Base-by-base conservation (phyloP, 2,329 filamentous ascomycete genomes). In the Triangularia setosa region DNA sequence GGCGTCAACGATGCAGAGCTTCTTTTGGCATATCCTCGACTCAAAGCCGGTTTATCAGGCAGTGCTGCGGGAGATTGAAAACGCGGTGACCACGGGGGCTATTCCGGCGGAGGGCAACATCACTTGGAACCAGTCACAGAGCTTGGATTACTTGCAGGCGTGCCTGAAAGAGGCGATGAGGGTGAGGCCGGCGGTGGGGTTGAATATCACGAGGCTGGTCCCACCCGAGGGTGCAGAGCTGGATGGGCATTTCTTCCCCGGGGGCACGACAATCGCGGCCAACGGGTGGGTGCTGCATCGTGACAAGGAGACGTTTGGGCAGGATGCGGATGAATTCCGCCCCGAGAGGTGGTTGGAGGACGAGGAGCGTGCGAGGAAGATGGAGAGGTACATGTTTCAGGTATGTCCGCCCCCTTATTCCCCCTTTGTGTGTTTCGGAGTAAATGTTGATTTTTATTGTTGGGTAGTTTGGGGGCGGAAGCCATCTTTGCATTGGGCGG, bases 381-480 rank as follows among this genome's bases (percentile, higher is more conserved):
- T 84, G 83, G 82, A 85, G 70, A 71, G 82, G 62, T 83, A 79
- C 68, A 84, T 85, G 82, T 83, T 82, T 69, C 83, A 84, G 78
- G 82, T 84, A 72, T 71, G 75, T 66, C 7, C 40, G 14, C n/a
- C 25, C 24, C 3, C 35, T 44, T 24, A 25, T 28, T 1, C 1
- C 52, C 11, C 8, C 35, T 16, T 57, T 18, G n/a, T 44, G 12
- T 12, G 35, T 30, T 18, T 14, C 33, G n/a, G 25, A 23, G 16
- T 4, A 23, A 14, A 18, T 23, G 21, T 57, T 18, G 14, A 48
- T 11, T 40, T 55, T 27, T 33, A 48, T 60, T 9, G 18, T 2
- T 25, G 12, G 3, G 33, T 44, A 81, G 79, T 86, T 86, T 67
- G 83, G 84, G 23, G 83, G 80, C 11, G 84, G 84, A 25, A 78